phyloP scores from a whole-genome alignment of 768 basidiomycete genomes.

The Cubamyces lactineus region DNA sequence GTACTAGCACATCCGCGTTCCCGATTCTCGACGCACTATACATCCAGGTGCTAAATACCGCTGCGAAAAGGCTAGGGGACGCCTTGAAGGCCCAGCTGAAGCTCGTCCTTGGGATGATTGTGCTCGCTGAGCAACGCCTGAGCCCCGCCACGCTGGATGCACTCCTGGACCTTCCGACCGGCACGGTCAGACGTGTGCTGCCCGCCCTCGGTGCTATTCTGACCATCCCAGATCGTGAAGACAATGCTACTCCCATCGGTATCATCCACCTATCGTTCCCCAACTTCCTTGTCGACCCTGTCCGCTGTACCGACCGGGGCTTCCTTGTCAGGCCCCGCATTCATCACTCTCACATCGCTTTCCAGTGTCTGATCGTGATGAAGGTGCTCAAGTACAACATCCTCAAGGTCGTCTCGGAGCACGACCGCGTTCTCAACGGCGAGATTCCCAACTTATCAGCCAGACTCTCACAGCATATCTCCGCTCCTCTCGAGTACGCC shows the following conservation, averaged over 20 bases:
- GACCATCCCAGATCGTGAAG: too few species aligned
- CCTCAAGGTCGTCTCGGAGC: background rate
- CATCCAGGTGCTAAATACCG: conserved; percentile 1
- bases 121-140: background rate
- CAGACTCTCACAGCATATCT: conserved; percentile 11
- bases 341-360: background rate
- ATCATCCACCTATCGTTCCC: conserved; percentile 27
- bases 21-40: conserved; percentile 24
- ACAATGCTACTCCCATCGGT: conserved; percentile 1
- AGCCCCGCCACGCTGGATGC: too few species aligned
- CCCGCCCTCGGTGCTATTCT: too few species aligned
- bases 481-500: conserved; percentile 28
- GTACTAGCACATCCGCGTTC: background rate
- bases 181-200: too few species aligned
- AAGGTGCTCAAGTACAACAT: conserved; percentile 5
- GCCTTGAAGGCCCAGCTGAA: background rate
- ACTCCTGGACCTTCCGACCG: too few species aligned
- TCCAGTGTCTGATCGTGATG: background rate
- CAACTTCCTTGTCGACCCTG: conserved; percentile 24
- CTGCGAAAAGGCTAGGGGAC: background rate
- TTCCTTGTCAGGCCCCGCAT: conserved; percentile 9
- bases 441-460: background rate
- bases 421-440: background rate
- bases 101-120: background rate
- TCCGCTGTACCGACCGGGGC: conserved; percentile 14